phyloP scores from a whole-genome alignment of 805 yeast genomes.

The Lachancea waltii region DNA sequence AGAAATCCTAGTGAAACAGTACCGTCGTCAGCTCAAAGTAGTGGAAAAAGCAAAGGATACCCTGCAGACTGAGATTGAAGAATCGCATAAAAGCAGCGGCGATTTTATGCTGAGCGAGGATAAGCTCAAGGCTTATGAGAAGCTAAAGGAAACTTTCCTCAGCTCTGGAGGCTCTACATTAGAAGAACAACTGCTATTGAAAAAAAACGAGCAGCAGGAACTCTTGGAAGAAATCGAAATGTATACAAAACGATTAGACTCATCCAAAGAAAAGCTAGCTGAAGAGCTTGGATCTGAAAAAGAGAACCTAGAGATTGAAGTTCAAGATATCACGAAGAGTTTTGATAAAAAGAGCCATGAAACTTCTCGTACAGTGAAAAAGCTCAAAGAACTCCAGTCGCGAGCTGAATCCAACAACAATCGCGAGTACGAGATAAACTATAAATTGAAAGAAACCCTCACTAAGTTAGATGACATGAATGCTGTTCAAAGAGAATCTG shows the following conservation, averaged over 20 bases:
- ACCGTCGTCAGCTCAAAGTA: constrained; percentile 43
- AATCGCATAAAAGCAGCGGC: constrained; percentile 22
- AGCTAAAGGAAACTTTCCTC: constrained; percentile 50
- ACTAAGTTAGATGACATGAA: constrained; percentile 61
- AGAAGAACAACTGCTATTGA: constrained; percentile 40
- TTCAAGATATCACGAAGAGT: constrained; percentile 31
- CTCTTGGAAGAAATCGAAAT: constrained; percentile 34
- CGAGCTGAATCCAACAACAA: constrained; percentile 34
- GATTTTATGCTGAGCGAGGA: constrained; percentile 40
- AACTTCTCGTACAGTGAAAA: constrained; percentile 21
- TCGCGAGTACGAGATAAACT: constrained; percentile 56
- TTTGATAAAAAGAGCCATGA: constrained; percentile 35
- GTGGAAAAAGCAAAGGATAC: constrained; percentile 36
- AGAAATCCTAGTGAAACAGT: constrained; percentile 34
- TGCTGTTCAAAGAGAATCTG: constrained; percentile 70
- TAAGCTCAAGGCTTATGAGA: constrained; percentile 52
- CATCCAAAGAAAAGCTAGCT: constrained; percentile 32
- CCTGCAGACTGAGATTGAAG: constrained; percentile 34
- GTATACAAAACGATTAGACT: constrained; percentile 33
- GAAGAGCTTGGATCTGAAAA: constrained; percentile 31
- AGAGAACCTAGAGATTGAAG: constrained; percentile 29
- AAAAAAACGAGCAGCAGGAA: constrained; percentile 41
- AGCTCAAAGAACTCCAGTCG: constrained; percentile 37
- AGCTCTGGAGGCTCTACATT: constrained; percentile 53
- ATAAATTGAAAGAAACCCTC: constrained; percentile 54